Evolutionary conservation across 306 rosid species (phyloP).

Genomic region (Fragaria vesca): DNA sequence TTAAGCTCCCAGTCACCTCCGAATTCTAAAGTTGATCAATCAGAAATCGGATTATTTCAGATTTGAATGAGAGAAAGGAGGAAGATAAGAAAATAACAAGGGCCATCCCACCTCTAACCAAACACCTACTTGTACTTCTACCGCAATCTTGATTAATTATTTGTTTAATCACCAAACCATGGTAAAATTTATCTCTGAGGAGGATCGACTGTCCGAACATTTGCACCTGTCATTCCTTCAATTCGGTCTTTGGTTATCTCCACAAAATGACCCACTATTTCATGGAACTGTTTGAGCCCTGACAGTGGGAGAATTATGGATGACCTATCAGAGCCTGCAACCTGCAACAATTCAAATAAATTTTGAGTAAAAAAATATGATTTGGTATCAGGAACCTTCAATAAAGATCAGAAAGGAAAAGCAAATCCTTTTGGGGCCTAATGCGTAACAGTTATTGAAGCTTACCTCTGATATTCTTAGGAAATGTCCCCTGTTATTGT

Average conservation of each 20-base stretch:
- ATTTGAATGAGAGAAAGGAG: conserved; percentile 54
- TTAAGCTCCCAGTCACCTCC: conserved; percentile 51
- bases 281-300: conserved; percentile 96
- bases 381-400: conserved; percentile 20
- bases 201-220: conserved; percentile 92
- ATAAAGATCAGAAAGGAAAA: conserved; percentile 3
- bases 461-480: conserved; percentile 96
- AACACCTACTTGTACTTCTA: conserved; percentile 55
- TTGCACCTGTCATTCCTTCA: conserved; percentile 91
- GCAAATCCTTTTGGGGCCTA: conserved; percentile 20
- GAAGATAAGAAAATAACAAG: conserved; percentile 37
- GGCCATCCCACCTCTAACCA: conserved; percentile 33
- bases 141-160: conserved; percentile 40
- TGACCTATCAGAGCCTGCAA: conserved; percentile 97
- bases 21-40: conserved; percentile 46
- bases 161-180: conserved; percentile 41
- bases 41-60: conserved; percentile 70
- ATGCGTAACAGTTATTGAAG: conserved; percentile 15
- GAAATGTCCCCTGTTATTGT: conserved; percentile 97
- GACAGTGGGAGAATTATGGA: conserved; percentile 98
- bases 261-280: conserved; percentile 96
- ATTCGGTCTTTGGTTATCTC: conserved; percentile 94
- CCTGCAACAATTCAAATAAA: conserved; percentile 58
- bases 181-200: conserved; percentile 73
- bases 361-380: not conserved